phyloP scores from a whole-genome alignment of 1,139 yeast genomes.

The Suhomyces terraborum region DNA sequence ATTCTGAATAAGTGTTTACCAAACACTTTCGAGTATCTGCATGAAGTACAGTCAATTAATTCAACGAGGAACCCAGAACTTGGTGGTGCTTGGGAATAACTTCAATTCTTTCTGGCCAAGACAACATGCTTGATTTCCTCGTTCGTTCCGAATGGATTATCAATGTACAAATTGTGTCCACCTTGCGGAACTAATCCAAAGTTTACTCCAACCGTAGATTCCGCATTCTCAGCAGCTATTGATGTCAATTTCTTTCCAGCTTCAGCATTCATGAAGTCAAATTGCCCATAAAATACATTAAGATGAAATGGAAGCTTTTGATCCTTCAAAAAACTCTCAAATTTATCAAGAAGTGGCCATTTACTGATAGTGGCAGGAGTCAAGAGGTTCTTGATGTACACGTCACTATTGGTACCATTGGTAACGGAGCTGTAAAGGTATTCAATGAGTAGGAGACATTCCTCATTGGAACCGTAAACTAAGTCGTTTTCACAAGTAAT shows the following conservation, averaged over 20 bases:
- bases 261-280: constrained; percentile 81
- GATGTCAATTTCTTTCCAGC: constrained; percentile 63
- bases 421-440: constrained; percentile 64
- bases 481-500: constrained; percentile 33
- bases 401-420: constrained; percentile 63
- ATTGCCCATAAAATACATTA: constrained; percentile 73
- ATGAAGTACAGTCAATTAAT: too few relatives aligned
- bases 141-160: constrained; percentile 59
- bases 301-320: constrained; percentile 42
- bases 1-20: too few relatives aligned
- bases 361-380: constrained; percentile 80
- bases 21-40: too few relatives aligned
- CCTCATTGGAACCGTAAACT: constrained; percentile 44
- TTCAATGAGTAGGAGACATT: constrained; percentile 49
- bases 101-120: too few relatives aligned
- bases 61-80: too few relatives aligned
- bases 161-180: constrained; percentile 50
- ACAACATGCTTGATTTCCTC: constrained; percentile 20
- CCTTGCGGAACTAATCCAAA: constrained; percentile 41
- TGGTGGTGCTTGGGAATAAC: too few relatives aligned
- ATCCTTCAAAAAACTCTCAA: constrained; percentile 31
- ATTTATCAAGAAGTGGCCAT: constrained; percentile 71
- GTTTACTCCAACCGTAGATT: constrained; percentile 49
- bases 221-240: constrained; percentile 28
- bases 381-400: constrained; percentile 61